Evolutionary conservation across 805 yeast genomes (phyloP).

Genomic region (Zygosaccharomyces gambellarensis): DNA sequence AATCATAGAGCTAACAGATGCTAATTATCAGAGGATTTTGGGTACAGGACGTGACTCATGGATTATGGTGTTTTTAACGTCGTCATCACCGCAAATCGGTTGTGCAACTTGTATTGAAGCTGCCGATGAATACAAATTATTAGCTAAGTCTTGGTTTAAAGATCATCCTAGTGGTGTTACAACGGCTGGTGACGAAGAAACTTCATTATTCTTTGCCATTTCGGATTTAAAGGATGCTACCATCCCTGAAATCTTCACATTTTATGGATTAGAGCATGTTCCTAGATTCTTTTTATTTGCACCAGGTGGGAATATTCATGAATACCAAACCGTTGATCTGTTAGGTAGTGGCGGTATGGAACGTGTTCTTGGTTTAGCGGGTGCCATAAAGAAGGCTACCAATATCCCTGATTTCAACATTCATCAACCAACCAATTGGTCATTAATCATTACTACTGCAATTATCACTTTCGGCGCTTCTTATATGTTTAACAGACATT

Average conservation of each 20-base stretch:
- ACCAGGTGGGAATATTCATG: constrained; percentile 44
- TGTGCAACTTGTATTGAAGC: constrained; percentile 71
- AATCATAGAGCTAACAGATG: constrained; percentile 51
- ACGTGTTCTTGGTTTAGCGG: constrained; percentile 32
- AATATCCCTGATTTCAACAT: constrained; percentile 30
- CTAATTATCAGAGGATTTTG: constrained; percentile 52
- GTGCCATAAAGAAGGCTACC: constrained; percentile 24
- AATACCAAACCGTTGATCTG: constrained; percentile 29
- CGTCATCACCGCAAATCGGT: constrained; percentile 66
- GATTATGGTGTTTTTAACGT: constrained; percentile 66
- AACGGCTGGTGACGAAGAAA: constrained; percentile 12
- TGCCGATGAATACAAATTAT: constrained; percentile 55
- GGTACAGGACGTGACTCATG: constrained; percentile 64
- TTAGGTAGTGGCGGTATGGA: constrained; percentile 35
- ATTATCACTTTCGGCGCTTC: constrained; percentile 37
- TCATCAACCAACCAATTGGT: constrained; percentile 38
- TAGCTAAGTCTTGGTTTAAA: constrained; percentile 60
- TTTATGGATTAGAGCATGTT: constrained; percentile 56
- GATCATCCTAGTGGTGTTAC: constrained; percentile 51
- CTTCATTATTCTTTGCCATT: constrained; percentile 60
- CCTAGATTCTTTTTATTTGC: constrained; percentile 67
- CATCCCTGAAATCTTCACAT: constrained; percentile 41
- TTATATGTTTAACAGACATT: constrained; percentile 31
- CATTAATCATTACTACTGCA: constrained; percentile 33
- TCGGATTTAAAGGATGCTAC: constrained; percentile 63